These are phyloP conservation scores for Priceomyces medius DNA, from an alignment of 805 yeast species.

Conservation along the genomic window DNA sequence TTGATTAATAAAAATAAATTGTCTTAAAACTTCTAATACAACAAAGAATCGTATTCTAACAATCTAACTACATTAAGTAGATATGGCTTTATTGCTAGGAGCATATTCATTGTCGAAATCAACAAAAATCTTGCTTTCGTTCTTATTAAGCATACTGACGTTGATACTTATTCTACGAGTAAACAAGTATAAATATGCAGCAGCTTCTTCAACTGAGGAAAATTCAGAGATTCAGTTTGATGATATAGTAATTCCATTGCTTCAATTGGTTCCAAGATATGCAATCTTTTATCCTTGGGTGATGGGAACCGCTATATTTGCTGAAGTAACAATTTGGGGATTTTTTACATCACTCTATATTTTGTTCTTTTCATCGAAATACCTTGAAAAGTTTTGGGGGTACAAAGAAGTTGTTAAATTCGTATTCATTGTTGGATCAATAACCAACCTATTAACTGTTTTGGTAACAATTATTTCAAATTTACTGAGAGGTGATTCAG, in stretches of 20 bases:
- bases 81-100: constrained; percentile 8
- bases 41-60: not conserved
- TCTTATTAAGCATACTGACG: constrained; percentile 40
- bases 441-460: constrained; percentile 56
- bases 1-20: too few species aligned
- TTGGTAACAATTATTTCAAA: constrained; percentile 39
- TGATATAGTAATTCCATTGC: constrained; percentile 50
- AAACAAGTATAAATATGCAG: constrained; percentile 20
- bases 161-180: constrained; percentile 43
- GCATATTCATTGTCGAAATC: constrained; percentile 42
- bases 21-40: not conserved
- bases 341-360: constrained; percentile 40
- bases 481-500: constrained; percentile 32
- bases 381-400: constrained; percentile 55
- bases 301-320: constrained; percentile 58
- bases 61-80: constrained; percentile 1
- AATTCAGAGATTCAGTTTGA: constrained; percentile 22
- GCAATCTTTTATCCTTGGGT: constrained; percentile 65
- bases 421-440: constrained; percentile 51
- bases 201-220: constrained; percentile 10
- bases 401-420: constrained; percentile 48
- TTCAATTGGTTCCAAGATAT: constrained; percentile 64
- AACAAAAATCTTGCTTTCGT: constrained; percentile 43
- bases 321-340: constrained; percentile 52
- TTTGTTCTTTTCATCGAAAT: constrained; percentile 41